phyloP scores from a whole-genome alignment of 2,329 filamentous ascomycete genomes.

The Cordyceps cicadae region DNA sequence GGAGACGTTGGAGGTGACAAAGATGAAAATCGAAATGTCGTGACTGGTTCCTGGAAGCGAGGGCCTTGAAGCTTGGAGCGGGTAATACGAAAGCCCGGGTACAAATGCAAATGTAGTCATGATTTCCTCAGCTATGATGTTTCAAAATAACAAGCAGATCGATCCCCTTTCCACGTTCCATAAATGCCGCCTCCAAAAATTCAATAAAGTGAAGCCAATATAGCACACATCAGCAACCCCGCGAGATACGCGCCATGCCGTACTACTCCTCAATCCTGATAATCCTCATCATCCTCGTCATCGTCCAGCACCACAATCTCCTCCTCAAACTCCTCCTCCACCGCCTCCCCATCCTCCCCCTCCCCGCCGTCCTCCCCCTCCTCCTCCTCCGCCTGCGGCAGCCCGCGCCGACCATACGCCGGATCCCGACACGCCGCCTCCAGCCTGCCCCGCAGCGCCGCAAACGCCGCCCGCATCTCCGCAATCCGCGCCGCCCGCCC shows the following conservation, averaged over 20 bases:
- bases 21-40: constrained; percentile 47
- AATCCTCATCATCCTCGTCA: constrained; percentile 5
- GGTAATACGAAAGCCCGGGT: not conserved
- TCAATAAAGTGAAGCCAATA: no score
- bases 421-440: not conserved
- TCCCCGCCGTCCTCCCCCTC: not conserved
- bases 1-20: constrained; percentile 73
- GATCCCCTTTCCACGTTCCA: no score
- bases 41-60: not conserved
- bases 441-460: not conserved
- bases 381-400: not conserved
- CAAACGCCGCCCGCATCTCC: not conserved
- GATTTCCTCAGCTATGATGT: not conserved
- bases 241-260: not conserved
- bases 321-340: not conserved
- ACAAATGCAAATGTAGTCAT: not conserved
- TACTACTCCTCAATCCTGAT: not conserved
- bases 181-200: not conserved
- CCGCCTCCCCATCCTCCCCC: not conserved
- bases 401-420: not conserved
- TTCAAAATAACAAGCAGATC: not conserved
- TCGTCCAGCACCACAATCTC: not conserved
- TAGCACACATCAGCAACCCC: no score
- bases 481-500: constrained; percentile 16
- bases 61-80: no score